Evolutionary conservation across 495 filamentous ascomycete species (phyloP), one percentile per base, ranked within the genome.

Genomic region (Penicillium crystallinum): DNA sequence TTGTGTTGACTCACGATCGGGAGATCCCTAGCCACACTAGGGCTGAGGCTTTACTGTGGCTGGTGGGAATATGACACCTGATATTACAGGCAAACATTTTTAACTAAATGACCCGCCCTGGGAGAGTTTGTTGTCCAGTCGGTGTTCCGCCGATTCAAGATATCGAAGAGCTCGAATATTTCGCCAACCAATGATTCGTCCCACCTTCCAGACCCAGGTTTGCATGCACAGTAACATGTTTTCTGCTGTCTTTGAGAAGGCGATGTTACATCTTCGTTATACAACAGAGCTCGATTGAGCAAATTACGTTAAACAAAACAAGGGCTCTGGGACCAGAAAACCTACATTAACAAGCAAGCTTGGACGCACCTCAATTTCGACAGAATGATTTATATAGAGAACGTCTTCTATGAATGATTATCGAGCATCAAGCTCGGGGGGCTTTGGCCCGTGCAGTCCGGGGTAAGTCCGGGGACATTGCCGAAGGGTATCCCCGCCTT

Each of bases 401-500:
- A 27, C 7, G 3, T 7, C 23, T 7, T 7, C 23, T 27, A 15
- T 8, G n/a, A 43, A 43, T 23, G 9, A 43, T 27, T 6, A 0
- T 5, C 2, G 15, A 51, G 8, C 40, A 30, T 8, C 3, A 53
- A 46, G 44, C 21, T 35, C 30, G 17, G 12, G 14, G 22, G 2
- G 10, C 22, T 37, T 29, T 46, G 30, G 21, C 2, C 39, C 27
- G 48, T 25, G 40, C 21, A 54, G 35, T 56, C 59, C 39, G 61
- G 58, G 58, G 58, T 55, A 57, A 59, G 51, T 49, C 49, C 63
- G 61, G 61, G 34, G 53, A 56, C 51, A 52, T 58, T 42, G 29
- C 60, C 63, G 60, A 50, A 27, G 21, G n/a, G 12, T 30, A 19
- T 25, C 23, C 15, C 46, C 46, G 46, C 46, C 48, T 19, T 2